Percentiles rank a stretch among this genome's conserved stretches.
These are phyloP conservation scores for Neurospora sp. DNA, from an alignment of 495 filamentous ascomycete genomes.

Conservation along the genomic window DNA sequence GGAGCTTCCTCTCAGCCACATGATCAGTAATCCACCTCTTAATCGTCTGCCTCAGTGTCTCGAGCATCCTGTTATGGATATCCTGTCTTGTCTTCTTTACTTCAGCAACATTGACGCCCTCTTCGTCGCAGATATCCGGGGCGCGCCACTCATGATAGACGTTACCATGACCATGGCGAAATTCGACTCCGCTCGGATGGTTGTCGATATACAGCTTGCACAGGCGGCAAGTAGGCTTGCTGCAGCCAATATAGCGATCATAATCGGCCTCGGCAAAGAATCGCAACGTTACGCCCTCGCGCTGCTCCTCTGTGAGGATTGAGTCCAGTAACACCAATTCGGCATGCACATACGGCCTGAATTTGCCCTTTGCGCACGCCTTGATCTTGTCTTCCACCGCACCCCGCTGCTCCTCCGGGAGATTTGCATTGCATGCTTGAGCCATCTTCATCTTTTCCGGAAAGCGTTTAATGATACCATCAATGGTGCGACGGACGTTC, in stretches of 20 bases:
- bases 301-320: constrained; percentile 10
- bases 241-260: constrained; percentile 26
- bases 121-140: constrained; percentile 10
- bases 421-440: neutral
- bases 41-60: constrained; percentile 6
- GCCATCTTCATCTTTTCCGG: neutral
- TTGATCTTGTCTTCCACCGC: neutral
- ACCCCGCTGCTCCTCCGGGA: neutral
- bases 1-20: neutral
- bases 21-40: neutral
- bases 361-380: neutral
- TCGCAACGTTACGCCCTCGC: constrained; percentile 2
- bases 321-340: constrained; percentile 23
- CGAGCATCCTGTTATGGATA: constrained; percentile 1
- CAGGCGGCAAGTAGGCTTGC: constrained; percentile 32
- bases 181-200: constrained; percentile 11
- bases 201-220: constrained; percentile 23
- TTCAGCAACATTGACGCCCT: neutral
- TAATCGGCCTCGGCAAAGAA: constrained; percentile 20
- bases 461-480: constrained; percentile 10
- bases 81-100: neutral
- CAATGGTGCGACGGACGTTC: neutral
- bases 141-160: constrained; percentile 28
- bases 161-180: constrained; percentile 22
- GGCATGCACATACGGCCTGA: constrained; percentile 23